A percentile compares a stretch with the other conserved stretches of the same genome.
These are phyloP conservation scores for Ormosia emarginata DNA, from an alignment of 306 rosid genomes.

Conservation along the genomic window DNA sequence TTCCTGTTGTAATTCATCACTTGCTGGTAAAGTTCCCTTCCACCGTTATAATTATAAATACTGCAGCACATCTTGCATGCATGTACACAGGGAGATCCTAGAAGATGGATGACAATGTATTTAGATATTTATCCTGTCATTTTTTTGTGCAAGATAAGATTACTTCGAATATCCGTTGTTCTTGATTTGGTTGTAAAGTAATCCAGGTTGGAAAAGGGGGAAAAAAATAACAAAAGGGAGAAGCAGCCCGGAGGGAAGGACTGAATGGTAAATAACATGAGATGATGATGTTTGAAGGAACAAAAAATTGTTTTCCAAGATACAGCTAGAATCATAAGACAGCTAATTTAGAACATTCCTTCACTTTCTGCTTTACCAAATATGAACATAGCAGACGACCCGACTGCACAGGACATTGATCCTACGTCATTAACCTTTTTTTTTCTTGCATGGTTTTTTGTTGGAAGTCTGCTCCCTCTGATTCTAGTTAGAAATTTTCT, in stretches of 20 bases:
- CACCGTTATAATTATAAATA: slow-evolving; percentile 87
- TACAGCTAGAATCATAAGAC: not conserved
- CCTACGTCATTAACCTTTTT: not conserved
- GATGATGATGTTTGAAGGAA: not conserved
- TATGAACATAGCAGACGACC: not conserved
- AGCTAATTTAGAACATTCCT: not conserved
- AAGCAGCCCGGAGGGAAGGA: not conserved
- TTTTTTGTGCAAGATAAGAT: slow-evolving; percentile 5
- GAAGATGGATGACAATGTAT: slow-evolving; percentile 53
- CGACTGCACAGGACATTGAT: not conserved
- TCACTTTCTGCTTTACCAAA: not conserved
- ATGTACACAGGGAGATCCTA: slow-evolving; percentile 76
- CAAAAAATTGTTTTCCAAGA: not conserved
- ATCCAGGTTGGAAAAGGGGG: not conserved
- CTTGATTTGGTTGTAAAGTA: not conserved
- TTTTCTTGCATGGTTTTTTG: not conserved
- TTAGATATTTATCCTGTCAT: not conserved
- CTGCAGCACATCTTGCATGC: slow-evolving; percentile 98
- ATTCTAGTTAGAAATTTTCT: not conserved
- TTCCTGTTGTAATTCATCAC: slow-evolving; percentile 74
- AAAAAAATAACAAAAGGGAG: not conserved
- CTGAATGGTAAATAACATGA: not conserved
- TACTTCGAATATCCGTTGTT: not conserved
- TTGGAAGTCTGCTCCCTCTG: not conserved
- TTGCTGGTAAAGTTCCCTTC: slow-evolving; percentile 90